Evolutionary conservation across 2,329 filamentous ascomycete species (phyloP).

Genomic region (Aspergillus versicolor): DNA sequence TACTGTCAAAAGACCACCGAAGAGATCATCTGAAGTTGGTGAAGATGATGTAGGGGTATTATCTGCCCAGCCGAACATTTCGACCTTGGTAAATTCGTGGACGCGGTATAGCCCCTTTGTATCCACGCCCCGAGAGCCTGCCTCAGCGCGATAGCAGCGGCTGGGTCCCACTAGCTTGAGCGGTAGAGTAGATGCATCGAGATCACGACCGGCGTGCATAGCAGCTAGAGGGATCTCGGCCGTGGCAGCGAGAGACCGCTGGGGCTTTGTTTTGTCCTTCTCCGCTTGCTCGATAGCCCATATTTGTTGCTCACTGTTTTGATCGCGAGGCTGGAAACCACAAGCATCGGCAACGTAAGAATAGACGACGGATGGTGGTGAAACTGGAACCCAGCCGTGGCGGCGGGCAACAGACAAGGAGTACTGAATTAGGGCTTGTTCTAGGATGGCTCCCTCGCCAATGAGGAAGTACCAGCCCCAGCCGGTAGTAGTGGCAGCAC

Average conservation of each 20-base stretch:
- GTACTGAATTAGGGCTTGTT: conserved; percentile 89
- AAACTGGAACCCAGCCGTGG: conserved; percentile 75
- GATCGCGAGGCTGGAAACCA: conserved; percentile 90
- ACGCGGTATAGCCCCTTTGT: conserved; percentile 96
- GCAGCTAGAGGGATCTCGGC: conserved; percentile 93
- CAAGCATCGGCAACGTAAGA: conserved; percentile 86
- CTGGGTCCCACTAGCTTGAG: conserved; percentile 79
- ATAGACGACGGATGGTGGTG: conserved; percentile 89
- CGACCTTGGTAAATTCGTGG: conserved; percentile 98
- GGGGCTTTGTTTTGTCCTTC: conserved; percentile 65
- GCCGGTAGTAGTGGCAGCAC: conserved; percentile 76
- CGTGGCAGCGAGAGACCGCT: conserved; percentile 77
- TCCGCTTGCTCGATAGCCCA: conserved; percentile 72
- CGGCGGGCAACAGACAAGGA: conserved; percentile 71
- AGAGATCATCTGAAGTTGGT: conserved; percentile 51
- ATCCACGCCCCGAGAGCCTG: conserved; percentile 81
- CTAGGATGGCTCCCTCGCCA: conserved; percentile 89
- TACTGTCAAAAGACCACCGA: conserved; percentile 81
- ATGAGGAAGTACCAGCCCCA: conserved; percentile 98
- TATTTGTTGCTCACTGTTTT: conserved; percentile 87
- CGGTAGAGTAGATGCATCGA: conserved; percentile 68
- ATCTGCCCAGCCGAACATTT: conserved; percentile 89
- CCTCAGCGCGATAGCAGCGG: conserved; percentile 94
- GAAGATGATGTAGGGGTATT: conserved; percentile 39
- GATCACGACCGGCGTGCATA: conserved; percentile 73